Evolutionary conservation across 495 filamentous ascomycete genomes (phyloP).

Genomic region (Lophiostoma macrostomum): DNA sequence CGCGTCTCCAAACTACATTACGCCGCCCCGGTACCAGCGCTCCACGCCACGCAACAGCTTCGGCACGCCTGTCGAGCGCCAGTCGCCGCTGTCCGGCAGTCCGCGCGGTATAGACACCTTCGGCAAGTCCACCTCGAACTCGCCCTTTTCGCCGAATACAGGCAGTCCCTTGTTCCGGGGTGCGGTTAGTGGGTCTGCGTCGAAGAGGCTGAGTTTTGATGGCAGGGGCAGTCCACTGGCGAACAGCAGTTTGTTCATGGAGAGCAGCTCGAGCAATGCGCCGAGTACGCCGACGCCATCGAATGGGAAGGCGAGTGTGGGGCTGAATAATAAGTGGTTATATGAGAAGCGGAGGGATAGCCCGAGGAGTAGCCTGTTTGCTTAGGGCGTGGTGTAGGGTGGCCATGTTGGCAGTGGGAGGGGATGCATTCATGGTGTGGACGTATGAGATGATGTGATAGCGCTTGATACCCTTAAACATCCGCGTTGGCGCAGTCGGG

Average conservation of each 20-base stretch:
- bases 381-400: slow-evolving; percentile 3
- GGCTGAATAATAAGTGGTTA: slow-evolving; percentile 84
- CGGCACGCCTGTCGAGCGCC: slow-evolving; percentile 37
- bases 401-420: no score
- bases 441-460: no score
- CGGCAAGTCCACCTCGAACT: slow-evolving; percentile 11
- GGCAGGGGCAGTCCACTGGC: slow-evolving; percentile 55
- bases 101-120: slow-evolving; percentile 34
- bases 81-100: slow-evolving; percentile 53
- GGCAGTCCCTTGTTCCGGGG: slow-evolving; percentile 67
- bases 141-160: slow-evolving; percentile 46
- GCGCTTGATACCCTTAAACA: no score
- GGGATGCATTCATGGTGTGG: no score
- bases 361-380: slow-evolving; percentile 41
- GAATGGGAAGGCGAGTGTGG: slow-evolving; percentile 66
- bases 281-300: slow-evolving; percentile 63
- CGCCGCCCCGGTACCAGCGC: slow-evolving; percentile 81
- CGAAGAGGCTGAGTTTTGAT: slow-evolving; percentile 59
- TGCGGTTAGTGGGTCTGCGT: slow-evolving; percentile 47
- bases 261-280: slow-evolving; percentile 39
- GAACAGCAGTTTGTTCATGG: slow-evolving; percentile 52
- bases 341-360: slow-evolving; percentile 70
- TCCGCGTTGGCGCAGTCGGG: no score
- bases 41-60: slow-evolving; percentile 56
- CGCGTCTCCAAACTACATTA: slow-evolving; percentile 59